Percentiles rank a stretch among this genome's conserved stretches.
Evolutionary conservation across 495 filamentous ascomycete species (phyloP).

Genomic region (Darksidea phi): DNA sequence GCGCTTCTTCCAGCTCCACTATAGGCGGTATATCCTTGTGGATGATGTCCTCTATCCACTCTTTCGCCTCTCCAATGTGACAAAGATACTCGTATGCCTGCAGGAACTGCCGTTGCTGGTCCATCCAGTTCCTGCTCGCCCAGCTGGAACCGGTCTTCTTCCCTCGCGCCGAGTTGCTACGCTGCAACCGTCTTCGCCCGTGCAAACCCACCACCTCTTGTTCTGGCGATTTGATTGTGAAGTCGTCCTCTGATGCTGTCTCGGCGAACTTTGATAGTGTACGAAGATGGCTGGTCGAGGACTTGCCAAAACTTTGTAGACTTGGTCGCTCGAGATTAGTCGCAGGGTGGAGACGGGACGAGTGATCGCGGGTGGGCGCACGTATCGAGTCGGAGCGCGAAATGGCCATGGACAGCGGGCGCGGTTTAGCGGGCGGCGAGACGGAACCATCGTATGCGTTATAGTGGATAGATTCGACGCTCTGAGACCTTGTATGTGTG

Average conservation of each 20-base stretch:
- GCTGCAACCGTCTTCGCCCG: slow-evolving; percentile 78
- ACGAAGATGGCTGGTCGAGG: slow-evolving; percentile 82
- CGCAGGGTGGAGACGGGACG: slow-evolving; percentile 6
- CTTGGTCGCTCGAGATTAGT: slow-evolving; percentile 55
- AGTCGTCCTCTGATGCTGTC: slow-evolving; percentile 70
- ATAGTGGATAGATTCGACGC: slow-evolving; percentile 30
- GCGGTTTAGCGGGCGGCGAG: slow-evolving; percentile 36
- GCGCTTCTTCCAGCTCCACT: slow-evolving; percentile 90
- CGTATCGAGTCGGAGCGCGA: slow-evolving; percentile 43
- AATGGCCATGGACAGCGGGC: slow-evolving; percentile 40
- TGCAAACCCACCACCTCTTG: slow-evolving; percentile 85
- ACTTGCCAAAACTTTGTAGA: slow-evolving; percentile 73
- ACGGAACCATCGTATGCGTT: slow-evolving; percentile 32
- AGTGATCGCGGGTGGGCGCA: slow-evolving; percentile 34
- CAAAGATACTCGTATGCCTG: slow-evolving; percentile 99
- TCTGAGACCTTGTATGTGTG: slow-evolving; percentile 34
- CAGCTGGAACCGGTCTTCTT: slow-evolving; percentile 60
- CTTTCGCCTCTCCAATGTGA: slow-evolving; percentile 98
- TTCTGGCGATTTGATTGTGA: slow-evolving; percentile 67
- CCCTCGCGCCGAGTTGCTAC: slow-evolving; percentile 59
- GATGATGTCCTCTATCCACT: slow-evolving; percentile 97
- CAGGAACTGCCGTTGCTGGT: slow-evolving; percentile 92
- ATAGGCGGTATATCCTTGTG: slow-evolving; percentile 87
- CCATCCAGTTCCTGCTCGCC: slow-evolving; percentile 95
- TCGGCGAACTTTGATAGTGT: slow-evolving; percentile 84